A percentile compares a stretch with the other conserved stretches of the same genome.
Evolutionary conservation across 306 rosid genomes (phyloP).

Genomic region (Luffa acutangula): DNA sequence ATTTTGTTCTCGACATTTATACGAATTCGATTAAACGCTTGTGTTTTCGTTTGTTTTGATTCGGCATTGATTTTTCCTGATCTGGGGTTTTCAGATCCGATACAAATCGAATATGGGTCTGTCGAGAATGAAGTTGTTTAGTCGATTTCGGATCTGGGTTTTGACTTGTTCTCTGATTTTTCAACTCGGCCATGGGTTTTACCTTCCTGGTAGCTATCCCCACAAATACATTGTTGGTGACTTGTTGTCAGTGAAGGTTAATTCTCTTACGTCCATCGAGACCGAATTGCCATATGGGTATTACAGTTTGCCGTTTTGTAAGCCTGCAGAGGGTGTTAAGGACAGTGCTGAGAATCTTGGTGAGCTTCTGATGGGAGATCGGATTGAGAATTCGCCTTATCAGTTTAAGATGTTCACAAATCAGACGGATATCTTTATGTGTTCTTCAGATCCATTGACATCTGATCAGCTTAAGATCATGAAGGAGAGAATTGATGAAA

Average conservation of each 20-base stretch:
- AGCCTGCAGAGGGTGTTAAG: constrained; percentile 49
- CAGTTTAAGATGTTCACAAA: constrained; percentile 44
- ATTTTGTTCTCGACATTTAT: neutral
- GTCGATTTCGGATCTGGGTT: constrained; percentile 29
- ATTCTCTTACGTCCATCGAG: constrained; percentile 60
- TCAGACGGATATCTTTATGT: constrained; percentile 42
- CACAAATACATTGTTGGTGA: constrained; percentile 37
- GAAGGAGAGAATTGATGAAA: constrained; percentile 57
- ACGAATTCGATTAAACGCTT: neutral
- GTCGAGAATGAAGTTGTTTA: constrained; percentile 30
- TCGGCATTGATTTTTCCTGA: constrained; percentile 6
- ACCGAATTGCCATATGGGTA: constrained; percentile 60
- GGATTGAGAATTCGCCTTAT: constrained; percentile 61
- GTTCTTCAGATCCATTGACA: constrained; percentile 31
- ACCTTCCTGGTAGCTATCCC: constrained; percentile 61
- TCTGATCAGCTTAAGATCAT: constrained; percentile 43
- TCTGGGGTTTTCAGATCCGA: constrained; percentile 47
- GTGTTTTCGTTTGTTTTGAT: neutral
- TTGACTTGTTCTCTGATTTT: constrained; percentile 29
- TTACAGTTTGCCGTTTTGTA: constrained; percentile 59
- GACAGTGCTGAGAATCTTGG: constrained; percentile 69
- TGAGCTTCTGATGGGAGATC: constrained; percentile 63
- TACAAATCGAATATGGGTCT: constrained; percentile 12
- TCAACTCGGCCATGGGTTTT: constrained; percentile 40
- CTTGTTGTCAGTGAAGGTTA: constrained; percentile 46